Conservation (phyloP, 2,329 filamentous ascomycete species). For the Penicillium sp. region DNA sequence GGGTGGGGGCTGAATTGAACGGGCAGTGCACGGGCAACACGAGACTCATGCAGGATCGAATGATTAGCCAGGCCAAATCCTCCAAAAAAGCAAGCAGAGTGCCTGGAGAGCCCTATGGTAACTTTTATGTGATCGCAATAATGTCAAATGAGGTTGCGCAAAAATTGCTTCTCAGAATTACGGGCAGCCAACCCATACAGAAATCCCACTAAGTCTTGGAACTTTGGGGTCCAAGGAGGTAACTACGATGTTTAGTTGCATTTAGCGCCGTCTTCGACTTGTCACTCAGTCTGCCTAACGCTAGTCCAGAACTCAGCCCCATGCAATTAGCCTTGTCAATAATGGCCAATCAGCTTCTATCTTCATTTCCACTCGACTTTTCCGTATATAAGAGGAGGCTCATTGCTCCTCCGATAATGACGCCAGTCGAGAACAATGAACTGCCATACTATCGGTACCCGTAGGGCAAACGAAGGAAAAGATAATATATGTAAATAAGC, state of each 20-base stretch:
- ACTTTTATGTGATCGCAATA: background rate
- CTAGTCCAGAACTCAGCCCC: background rate
- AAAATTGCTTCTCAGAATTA: background rate
- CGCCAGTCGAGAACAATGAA: no score
- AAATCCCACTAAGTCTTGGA: no score
- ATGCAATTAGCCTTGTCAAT: background rate
- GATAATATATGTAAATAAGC: no score
- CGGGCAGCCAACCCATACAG: background rate
- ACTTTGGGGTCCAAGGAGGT: background rate
- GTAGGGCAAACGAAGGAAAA: no score
- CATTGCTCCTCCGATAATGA: background rate
- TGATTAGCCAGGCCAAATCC: background rate
- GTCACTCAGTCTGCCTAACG: background rate
- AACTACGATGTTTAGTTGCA: no score
- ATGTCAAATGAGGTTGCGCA: background rate
- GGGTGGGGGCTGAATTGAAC: slow-evolving; percentile 4
- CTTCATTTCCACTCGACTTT: background rate
- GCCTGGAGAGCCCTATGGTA: background rate
- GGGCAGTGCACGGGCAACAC: background rate
- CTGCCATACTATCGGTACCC: background rate
- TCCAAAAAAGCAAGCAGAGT: background rate
- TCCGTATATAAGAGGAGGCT: background rate
- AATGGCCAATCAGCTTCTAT: background rate
- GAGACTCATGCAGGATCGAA: background rate
- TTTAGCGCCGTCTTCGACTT: background rate